A percentile compares a stretch with the other conserved stretches of the same genome.
phyloP scores from a whole-genome alignment of 2,329 filamentous ascomycete genomes.

The Sporothrix phasma region DNA sequence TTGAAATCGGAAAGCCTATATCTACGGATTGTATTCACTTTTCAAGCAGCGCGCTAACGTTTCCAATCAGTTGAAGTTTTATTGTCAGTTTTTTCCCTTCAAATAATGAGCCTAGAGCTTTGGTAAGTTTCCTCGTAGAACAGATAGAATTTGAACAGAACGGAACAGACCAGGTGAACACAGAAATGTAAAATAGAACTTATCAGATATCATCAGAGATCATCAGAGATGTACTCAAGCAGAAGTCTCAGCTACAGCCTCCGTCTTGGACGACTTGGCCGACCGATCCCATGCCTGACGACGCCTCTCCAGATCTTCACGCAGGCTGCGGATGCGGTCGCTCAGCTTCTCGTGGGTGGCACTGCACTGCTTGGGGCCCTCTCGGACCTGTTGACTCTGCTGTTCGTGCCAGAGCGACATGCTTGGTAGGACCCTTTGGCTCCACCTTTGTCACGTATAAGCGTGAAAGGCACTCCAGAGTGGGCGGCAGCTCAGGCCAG shows the following conservation, averaged over 20 bases:
- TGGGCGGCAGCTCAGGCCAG: not conserved
- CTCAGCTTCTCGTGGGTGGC: slow-evolving; percentile 11
- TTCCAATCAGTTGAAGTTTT: no score
- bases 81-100: no score
- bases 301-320: slow-evolving; percentile 12
- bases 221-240: not conserved
- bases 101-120: no score
- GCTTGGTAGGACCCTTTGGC: not conserved
- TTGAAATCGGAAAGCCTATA: no score
- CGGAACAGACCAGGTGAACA: no score
- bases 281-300: slow-evolving; percentile 4
- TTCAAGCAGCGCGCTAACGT: no score
- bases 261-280: not conserved
- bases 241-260: not conserved
- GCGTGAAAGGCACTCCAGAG: not conserved
- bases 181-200: not conserved
- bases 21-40: no score
- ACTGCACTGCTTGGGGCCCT: not conserved
- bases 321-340: slow-evolving; percentile 9
- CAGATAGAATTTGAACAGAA: no score
- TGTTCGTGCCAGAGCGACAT: not conserved
- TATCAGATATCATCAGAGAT: no score
- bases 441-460: not conserved
- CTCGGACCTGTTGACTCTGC: not conserved
- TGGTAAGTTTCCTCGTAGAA: no score